phyloP scores from a whole-genome alignment of 192 early-diverging fungal species.

The Paraglomus occultum region DNA sequence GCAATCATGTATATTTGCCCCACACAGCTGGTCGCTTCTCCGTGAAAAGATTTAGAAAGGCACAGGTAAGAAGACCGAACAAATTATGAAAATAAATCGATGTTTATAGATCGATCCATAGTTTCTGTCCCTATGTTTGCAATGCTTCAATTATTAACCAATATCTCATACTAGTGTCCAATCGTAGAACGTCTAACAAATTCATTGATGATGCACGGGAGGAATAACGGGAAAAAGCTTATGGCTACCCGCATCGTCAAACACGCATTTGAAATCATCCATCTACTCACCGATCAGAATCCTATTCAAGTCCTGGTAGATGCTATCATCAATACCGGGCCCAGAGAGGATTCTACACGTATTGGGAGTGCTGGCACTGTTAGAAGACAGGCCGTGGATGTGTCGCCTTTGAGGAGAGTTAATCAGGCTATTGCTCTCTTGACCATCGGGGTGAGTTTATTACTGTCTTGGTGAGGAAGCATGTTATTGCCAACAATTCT shows the following conservation, averaged over 20 bases:
- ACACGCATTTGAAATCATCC: constrained; percentile 99
- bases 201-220: constrained; percentile 99
- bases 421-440: constrained; percentile 94
- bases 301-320: constrained; percentile 98
- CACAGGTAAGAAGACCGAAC: constrained; percentile 59
- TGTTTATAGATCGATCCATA: too few relatives aligned
- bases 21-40: constrained; percentile 99
- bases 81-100: too few relatives aligned
- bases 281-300: constrained; percentile 97
- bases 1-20: constrained; percentile 90
- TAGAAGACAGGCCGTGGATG: constrained; percentile 99
- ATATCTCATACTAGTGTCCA: constrained; percentile 68
- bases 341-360: constrained; percentile 98
- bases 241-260: constrained; percentile 98
- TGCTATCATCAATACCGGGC: constrained; percentile 99
- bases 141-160: background rate
- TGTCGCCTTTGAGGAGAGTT: constrained; percentile 95
- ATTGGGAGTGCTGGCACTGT: constrained; percentile 97
- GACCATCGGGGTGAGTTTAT: constrained; percentile 80
- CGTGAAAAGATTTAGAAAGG: constrained; percentile 95
- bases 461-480: constrained; percentile 20
- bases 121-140: too few relatives aligned
- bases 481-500: background rate
- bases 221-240: constrained; percentile 99
- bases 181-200: constrained; percentile 98